Evolutionary conservation across 768 basidiomycete genomes (phyloP), one percentile per base, ranked within the genome.

Genomic region (Mycena rosella): DNA sequence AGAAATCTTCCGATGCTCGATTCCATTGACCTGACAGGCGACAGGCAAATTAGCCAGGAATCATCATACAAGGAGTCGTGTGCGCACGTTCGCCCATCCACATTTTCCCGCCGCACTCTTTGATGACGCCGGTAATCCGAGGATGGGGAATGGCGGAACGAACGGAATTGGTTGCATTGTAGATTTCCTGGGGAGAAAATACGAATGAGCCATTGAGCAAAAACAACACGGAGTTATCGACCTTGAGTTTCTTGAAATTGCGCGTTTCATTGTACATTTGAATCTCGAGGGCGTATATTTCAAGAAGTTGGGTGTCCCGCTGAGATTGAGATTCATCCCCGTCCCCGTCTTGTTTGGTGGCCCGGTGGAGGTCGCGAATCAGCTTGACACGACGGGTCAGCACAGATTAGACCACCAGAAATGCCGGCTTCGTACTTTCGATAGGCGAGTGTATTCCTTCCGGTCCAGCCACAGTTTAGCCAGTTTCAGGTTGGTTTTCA

Each of bases 51-150:
- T 60, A 27, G 60, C 63, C 53, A 24, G 8, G 22, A 10, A 34
- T 15, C 2, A 30, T 13, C 22, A 34, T n/a, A 27, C 26, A 60
- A 27, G 34, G 47, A 1, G 6, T 36, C 26, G 20, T 26, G 20
- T 26, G 73, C 90, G 74, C 78, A 92, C 97, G 93, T 85, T 99
- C 98, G 65, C 95, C 96, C 98, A 99, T 99, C 96, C 98, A 99
- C 98, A 99, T 99, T 82, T 99, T 99, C 3, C 98, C 98, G 18
- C 98, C 98, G 72, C 97, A 99, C 79, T 99, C 98, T 76, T 96
- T 95, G 81, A 99, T 99, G 57, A 99, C 95, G 47, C 97, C 98
- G 93, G 98, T 96, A 75, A 99, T 98, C 32, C 96, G 88, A 13
- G 98, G 98, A 81, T 99, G 98, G 18, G 98, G 96, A 68, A 99